phyloP scores from a whole-genome alignment of 129 eudicot species.

The Saussurea involucrata region DNA sequence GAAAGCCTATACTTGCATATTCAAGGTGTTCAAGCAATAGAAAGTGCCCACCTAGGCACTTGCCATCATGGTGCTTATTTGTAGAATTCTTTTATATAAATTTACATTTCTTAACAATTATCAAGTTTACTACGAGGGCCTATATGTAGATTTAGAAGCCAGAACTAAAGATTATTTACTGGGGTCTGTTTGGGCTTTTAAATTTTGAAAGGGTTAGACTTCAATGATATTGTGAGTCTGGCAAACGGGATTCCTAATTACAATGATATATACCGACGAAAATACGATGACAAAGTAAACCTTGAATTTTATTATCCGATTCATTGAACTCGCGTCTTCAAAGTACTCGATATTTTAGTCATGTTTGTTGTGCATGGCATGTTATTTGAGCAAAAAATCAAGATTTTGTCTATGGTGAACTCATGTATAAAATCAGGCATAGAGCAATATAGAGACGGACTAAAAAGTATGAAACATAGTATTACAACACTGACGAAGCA shows the following conservation, averaged over 20 bases:
- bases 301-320: background rate
- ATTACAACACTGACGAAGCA: too few species aligned
- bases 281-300: background rate
- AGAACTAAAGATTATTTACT: background rate
- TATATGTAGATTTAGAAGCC: background rate
- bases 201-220: background rate
- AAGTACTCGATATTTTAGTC: background rate
- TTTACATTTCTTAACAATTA: background rate
- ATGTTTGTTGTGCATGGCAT: background rate
- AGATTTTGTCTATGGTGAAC: background rate
- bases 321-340: background rate
- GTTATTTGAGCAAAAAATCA: background rate
- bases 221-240: background rate
- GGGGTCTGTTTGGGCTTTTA: background rate
- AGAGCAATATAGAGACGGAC: too few species aligned
- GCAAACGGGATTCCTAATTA: background rate
- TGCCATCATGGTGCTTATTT: background rate
- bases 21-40: background rate
- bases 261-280: background rate
- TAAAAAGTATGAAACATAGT: too few species aligned
- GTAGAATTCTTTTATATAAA: background rate
- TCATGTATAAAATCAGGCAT: background rate
- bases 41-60: background rate
- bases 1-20: background rate
- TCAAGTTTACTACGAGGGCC: background rate